Conservation (phyloP, 805 yeast species). For the Millerago galiae region DNA sequence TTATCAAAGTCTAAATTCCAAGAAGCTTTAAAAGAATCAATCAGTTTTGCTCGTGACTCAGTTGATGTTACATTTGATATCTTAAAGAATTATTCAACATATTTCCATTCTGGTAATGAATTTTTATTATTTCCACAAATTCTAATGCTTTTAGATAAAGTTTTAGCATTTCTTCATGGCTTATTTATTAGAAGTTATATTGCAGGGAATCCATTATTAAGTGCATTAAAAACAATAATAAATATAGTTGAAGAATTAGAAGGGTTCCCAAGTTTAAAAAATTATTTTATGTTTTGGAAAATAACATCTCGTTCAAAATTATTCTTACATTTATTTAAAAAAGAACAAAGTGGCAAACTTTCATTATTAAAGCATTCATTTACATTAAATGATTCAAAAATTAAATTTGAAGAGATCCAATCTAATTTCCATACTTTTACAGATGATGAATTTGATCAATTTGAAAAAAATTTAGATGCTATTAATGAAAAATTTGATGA, state of each 20-base stretch:
- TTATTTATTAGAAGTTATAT: slow-evolving; percentile 10
- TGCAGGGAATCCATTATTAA: slow-evolving; percentile 2
- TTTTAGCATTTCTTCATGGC: slow-evolving; percentile 4
- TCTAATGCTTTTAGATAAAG: slow-evolving; percentile 12
- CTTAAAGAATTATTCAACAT: slow-evolving; percentile 13
- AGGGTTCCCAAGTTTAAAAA: slow-evolving; percentile 10
- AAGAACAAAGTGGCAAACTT: slow-evolving; percentile 10
- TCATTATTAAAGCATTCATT: slow-evolving; percentile 8
- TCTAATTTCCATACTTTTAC: slow-evolving; percentile 4
- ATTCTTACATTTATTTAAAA: slow-evolving; percentile 12
- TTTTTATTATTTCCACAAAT: slow-evolving; percentile 11
- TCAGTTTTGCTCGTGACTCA: slow-evolving; percentile 4
- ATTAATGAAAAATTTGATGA: slow-evolving; percentile 14
- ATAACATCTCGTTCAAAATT: slow-evolving; percentile 9
- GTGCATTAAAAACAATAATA: slow-evolving; percentile 12
- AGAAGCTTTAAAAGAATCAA: slow-evolving; percentile 1
- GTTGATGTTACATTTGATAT: slow-evolving; percentile 16
- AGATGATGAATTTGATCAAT: slow-evolving; percentile 4
- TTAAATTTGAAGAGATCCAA: slow-evolving; percentile 11
- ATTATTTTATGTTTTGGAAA: slow-evolving; percentile 18
- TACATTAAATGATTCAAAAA: slow-evolving; percentile 1
- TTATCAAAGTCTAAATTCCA: slow-evolving; percentile 8
- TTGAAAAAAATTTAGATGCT: slow-evolving; percentile 11
- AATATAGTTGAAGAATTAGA: slow-evolving; percentile 17
- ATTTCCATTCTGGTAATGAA: slow-evolving; percentile 19